Percentiles rank a stretch among this genome's conserved stretches.
phyloP scores from a whole-genome alignment of 2,329 filamentous ascomycete genomes.

The Aureobasidium namibiae region DNA sequence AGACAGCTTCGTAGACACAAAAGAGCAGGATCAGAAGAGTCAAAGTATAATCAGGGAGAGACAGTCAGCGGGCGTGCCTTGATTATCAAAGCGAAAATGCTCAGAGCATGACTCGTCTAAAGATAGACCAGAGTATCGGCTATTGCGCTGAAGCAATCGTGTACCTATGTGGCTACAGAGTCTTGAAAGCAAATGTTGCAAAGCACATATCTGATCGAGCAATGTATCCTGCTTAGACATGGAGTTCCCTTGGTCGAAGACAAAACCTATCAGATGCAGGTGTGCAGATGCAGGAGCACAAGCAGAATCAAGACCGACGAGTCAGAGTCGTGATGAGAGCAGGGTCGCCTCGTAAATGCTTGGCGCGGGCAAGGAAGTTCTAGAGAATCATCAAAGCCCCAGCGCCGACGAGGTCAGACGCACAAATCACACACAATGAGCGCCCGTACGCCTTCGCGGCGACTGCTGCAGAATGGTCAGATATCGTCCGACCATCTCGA shows the following conservation, averaged over 20 bases:
- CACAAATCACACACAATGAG: slow-evolving; percentile 45
- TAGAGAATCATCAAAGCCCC: background rate
- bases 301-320: background rate
- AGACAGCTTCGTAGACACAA: background rate
- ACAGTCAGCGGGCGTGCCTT: background rate
- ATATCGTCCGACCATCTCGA: background rate
- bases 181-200: too few relatives aligned
- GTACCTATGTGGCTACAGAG: background rate
- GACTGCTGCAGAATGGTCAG: slow-evolving; percentile 54
- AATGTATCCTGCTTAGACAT: background rate
- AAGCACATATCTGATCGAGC: background rate
- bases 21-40: background rate
- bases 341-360: background rate
- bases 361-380: background rate
- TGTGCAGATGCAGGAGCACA: background rate
- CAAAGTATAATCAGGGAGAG: background rate
- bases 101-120: background rate
- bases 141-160: background rate
- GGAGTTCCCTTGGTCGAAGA: background rate
- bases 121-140: background rate
- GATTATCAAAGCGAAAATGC: slow-evolving; percentile 2
- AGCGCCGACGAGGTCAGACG: background rate
- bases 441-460: slow-evolving; percentile 54
- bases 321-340: background rate
- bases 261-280: background rate